A percentile compares a stretch with the other conserved stretches of the same genome.
Evolutionary conservation across 495 filamentous ascomycete genomes (phyloP).

Genomic region (Penicillium parvum): DNA sequence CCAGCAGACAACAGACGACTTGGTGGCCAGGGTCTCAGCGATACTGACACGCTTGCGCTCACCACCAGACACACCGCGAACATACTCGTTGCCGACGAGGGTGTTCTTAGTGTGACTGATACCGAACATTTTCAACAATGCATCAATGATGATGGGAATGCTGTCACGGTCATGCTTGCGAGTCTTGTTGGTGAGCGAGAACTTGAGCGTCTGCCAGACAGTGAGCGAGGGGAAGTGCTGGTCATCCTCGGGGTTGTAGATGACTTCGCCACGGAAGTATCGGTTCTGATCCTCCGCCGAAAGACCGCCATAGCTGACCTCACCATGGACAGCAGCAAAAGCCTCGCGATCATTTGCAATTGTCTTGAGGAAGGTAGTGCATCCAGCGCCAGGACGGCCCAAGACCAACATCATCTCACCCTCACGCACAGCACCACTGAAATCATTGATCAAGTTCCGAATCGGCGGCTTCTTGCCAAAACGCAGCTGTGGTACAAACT

Average conservation of each 20-base stretch:
- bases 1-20: conserved; percentile 61
- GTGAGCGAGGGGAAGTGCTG: conserved; percentile 73
- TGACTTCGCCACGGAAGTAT: conserved; percentile 74
- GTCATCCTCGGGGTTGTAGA: conserved; percentile 80
- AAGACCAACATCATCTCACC: conserved; percentile 84
- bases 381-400: conserved; percentile 75
- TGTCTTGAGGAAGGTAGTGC: conserved; percentile 74
- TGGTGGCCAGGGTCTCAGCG: conserved; percentile 63
- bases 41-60: conserved; percentile 71
- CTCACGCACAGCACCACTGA: conserved; percentile 71
- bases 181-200: conserved; percentile 80
- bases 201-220: conserved; percentile 77
- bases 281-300: conserved; percentile 62
- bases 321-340: conserved; percentile 65
- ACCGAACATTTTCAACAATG: conserved; percentile 66
- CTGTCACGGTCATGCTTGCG: conserved; percentile 63
- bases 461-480: conserved; percentile 48
- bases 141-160: conserved; percentile 61
- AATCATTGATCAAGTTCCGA: conserved; percentile 66
- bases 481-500: conserved; percentile 60
- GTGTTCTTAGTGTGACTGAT: conserved; percentile 81
- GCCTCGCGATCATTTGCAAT: conserved; percentile 65
- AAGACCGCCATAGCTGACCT: conserved; percentile 74
- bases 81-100: conserved; percentile 76
- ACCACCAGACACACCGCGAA: conserved; percentile 69